These are phyloP conservation scores for Acanthamoeba triangularis DNA, from an alignment of 208 protist species.

Conservation along the genomic window DNA sequence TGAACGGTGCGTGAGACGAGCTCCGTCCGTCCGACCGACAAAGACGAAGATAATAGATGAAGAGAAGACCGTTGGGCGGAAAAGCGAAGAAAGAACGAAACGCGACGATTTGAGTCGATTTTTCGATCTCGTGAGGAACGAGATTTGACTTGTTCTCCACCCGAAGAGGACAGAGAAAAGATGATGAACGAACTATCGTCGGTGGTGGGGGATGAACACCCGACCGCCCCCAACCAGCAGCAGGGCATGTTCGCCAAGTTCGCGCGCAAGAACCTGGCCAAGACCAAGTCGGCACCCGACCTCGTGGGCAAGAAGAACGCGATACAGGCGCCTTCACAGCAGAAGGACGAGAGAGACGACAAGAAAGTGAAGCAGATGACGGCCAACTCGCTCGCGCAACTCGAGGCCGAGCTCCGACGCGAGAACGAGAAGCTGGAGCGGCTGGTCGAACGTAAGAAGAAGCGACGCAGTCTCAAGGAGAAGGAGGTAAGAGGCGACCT, in stretches of 20 bases:
- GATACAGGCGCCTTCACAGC: neutral
- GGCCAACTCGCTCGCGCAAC: neutral
- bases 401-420: constrained; percentile 7
- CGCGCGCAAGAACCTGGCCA: constrained; percentile 16
- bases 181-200: neutral
- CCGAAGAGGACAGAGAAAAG: neutral
- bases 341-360: neutral
- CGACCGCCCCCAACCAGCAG: neutral
- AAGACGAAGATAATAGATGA: neutral
- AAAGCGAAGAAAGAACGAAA: constrained; percentile 71
- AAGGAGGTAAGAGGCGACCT: neutral
- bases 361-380: neutral
- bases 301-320: neutral
- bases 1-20: too few species aligned
- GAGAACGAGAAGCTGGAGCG: constrained; percentile 46
- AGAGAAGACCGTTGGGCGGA: neutral
- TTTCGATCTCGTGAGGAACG: neutral
- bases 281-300: constrained; percentile 55
- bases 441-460: neutral
- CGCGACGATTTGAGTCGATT: neutral
- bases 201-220: neutral
- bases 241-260: constrained; percentile 68
- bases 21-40: too few species aligned
- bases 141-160: too few species aligned
- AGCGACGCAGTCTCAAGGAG: constrained; percentile 21